Evolutionary conservation across 371 early-diverging fungal genomes (phyloP), one percentile per base, ranked within the genome.

Genomic region (Mucor racemosus): DNA sequence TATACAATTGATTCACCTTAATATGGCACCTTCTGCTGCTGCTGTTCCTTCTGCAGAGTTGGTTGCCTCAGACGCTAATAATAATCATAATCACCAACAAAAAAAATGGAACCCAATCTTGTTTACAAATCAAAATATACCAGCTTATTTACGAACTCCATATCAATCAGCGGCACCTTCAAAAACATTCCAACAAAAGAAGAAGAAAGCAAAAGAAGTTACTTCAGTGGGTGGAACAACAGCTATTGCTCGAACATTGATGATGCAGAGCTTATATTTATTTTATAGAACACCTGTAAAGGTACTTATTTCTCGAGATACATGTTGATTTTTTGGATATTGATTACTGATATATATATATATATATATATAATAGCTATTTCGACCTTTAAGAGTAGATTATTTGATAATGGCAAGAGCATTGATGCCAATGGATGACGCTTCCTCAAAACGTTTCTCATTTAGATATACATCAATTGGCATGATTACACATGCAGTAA

Each of bases 281-380:
- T 92, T 91, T 80, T 92, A 92, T 72, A 78, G 91, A 46, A 89
- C 92, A 1, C 93, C 93, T 11, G 73, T 92, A 48, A 92, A 90
- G 81, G 90, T 90, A 82, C n/a, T 14, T 26, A 26, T 3, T 26
- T 26, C 26, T 26, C 26, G 26, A 26, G 26, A 26, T 26, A 26
- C 26, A 26, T 26, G 41, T n/a, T 59, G 65, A 15, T 36, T 10
- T 13, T 3, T 53, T 39, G 4, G 50, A 13, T 60, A 38, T 36
- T 13, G 5, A 13, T 3, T 54, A 26, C 13, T 15, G 6, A 1
- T 1, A 33, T 33, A 26, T 26, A 11, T 33, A 11, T 14, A 33
- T 0, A 1, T 1, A 33, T 33, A 26, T 26, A 11, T 33, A 11
- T 14, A 33, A 5, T 56, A 92, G 89, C 76, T 92, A 10, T 92